Evolutionary conservation across 768 basidiomycete genomes (phyloP), one percentile per base, ranked within the genome.

Genomic region (Collybia nuda): DNA sequence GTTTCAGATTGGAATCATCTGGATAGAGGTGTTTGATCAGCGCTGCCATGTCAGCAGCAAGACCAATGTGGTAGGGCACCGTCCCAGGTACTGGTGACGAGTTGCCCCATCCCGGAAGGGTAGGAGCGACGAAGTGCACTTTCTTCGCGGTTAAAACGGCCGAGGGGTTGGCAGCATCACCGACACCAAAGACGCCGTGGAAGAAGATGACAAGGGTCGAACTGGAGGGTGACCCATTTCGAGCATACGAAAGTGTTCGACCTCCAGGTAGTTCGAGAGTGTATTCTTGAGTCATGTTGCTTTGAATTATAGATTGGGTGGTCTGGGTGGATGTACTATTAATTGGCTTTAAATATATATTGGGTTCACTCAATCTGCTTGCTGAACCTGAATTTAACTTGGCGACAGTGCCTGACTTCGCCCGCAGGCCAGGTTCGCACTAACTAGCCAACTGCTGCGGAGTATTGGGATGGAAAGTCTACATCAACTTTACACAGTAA

Each of bases 91-190:
- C 60, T 0, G 72, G 67, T 0, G 74, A 74, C 0, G 74, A 69
- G 45, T 64, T 66, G 3, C 76, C 75, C 74, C 77, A 78, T 0
- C 77, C 76, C 1, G 76, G 77, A 23, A 78, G 67, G 9, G 75
- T 76, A 9, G 72, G 72, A 21, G 63, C 57, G 35, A 77, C 36
- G 45, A 57, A 53, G 51, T 67, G 71, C 2, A 73, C 48, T 23
- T 62, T 50, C 28, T 44, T 45, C 21, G 44, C 40, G 6, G 21
- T 24, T 4, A 52, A 32, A 15, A 49, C 43, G 2, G 45, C 39
- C 3, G 64, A 60, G 12, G 55, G 38, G 0, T 35, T 28, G 15
- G 55, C 48, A 0, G 64, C 61, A 14, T 64, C 62, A 5, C 73
- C 75, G 28, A 74, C 45, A 29, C 66, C 56, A 51, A 76, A 70